Percentiles rank a stretch among this genome's conserved stretches.
Conservation (phyloP, 176 grass and related monocot genomes). For the Ensete glaucum region DNA sequence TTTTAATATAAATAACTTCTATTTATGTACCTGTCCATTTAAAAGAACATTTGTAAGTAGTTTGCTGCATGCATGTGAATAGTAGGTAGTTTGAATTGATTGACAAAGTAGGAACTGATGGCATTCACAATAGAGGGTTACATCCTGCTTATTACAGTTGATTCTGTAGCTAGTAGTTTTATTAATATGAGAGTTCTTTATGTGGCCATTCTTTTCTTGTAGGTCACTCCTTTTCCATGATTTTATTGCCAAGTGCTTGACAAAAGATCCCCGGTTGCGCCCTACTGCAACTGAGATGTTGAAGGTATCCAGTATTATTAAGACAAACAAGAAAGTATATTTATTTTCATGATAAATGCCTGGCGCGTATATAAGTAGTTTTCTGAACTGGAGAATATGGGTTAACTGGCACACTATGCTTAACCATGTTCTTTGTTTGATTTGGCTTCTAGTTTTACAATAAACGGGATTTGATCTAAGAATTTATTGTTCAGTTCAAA, state of each 20-base stretch:
- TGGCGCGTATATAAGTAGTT: neutral
- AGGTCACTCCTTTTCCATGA: slow-evolving; percentile 99
- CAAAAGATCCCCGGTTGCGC: slow-evolving; percentile 92
- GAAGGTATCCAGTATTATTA: slow-evolving; percentile 50
- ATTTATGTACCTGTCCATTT: neutral
- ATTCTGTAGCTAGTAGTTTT: slow-evolving; percentile 2
- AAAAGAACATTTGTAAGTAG: neutral
- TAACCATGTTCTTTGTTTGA: too few species aligned
- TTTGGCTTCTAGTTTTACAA: too few species aligned
- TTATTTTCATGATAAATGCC: slow-evolving; percentile 4
- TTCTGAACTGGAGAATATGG: neutral
- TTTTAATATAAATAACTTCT: neutral
- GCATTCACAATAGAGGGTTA: neutral
- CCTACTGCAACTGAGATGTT: slow-evolving; percentile 89
- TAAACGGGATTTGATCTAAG: neutral
- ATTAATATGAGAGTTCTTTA: slow-evolving; percentile 7
- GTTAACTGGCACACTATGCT: neutral
- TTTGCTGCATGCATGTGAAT: too few species aligned
- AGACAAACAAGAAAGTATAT: slow-evolving; percentile 10
- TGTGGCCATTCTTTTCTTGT: slow-evolving; percentile 17
- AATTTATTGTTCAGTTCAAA: neutral
- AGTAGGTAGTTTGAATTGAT: too few species aligned
- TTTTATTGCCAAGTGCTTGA: slow-evolving; percentile 99
- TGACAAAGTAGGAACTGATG: too few species aligned
- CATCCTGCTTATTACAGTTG: neutral